Percentiles rank a stretch among this genome's conserved stretches.
These are phyloP conservation scores for Aspergillus hiratsukae DNA, from an alignment of 2,329 filamentous ascomycete genomes.

Conservation along the genomic window DNA sequence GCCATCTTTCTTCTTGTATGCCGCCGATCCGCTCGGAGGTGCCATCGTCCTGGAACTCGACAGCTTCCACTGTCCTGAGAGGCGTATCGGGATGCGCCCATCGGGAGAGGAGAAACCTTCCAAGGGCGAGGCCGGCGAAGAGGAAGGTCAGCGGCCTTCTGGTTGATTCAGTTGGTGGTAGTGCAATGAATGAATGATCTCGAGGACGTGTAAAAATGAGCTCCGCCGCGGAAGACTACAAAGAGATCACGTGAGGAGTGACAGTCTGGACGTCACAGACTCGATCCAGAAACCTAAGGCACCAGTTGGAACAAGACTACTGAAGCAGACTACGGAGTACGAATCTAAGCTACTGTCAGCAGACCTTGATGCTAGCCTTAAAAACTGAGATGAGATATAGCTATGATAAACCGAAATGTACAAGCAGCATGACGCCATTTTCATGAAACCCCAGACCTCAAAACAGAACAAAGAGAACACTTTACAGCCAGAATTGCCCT, in stretches of 20 bases:
- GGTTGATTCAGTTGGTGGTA: conserved; percentile 6
- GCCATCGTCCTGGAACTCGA: conserved; percentile 34
- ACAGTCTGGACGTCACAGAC: neutral
- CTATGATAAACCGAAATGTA: neutral
- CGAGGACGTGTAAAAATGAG: neutral
- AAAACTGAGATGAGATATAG: neutral
- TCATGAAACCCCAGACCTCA: neutral
- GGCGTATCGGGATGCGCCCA: conserved; percentile 31
- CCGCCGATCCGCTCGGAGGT: conserved; percentile 60
- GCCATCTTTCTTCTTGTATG: conserved; percentile 97
- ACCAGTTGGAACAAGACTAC: no score
- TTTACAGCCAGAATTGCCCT: neutral
- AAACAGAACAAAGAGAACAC: neutral
- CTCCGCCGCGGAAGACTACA: neutral
- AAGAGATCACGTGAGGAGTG: neutral
- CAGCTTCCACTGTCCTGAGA: conserved; percentile 37
- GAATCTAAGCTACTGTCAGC: no score
- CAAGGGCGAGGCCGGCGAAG: conserved; percentile 13
- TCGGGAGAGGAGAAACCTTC: conserved; percentile 25
- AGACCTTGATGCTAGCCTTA: no score
- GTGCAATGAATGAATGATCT: conserved; percentile 3
- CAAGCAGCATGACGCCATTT: neutral
- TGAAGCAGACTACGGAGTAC: no score
- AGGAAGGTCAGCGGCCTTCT: conserved; percentile 18
- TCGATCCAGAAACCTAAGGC: neutral